Conservation (phyloP, 192 early-diverging fungal species). For the Coemansia sp. region DNA sequence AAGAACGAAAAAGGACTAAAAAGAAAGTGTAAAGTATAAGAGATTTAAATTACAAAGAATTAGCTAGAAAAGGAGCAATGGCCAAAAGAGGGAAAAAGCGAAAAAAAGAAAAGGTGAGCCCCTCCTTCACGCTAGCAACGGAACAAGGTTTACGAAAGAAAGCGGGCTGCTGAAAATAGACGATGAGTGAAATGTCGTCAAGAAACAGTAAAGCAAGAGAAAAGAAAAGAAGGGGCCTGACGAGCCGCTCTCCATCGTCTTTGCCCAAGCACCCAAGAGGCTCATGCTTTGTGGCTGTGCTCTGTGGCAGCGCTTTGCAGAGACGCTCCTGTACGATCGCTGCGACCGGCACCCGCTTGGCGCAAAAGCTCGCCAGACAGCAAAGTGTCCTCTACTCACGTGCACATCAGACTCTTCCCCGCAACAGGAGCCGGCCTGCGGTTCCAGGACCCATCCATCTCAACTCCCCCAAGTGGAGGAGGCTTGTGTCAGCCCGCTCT, state of each 20-base stretch:
- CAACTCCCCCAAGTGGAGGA: background rate
- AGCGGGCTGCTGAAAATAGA: background rate
- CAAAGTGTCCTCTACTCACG: background rate
- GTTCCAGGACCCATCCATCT: background rate
- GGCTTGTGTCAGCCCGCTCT: background rate
- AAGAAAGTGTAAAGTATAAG: constrained; percentile 9
- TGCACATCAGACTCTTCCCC: background rate
- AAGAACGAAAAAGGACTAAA: constrained; percentile 9
- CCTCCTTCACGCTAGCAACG: constrained; percentile 2
- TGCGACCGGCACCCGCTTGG: background rate
- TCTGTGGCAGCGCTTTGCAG: background rate
- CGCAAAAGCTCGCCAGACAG: background rate
- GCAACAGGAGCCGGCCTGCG: background rate
- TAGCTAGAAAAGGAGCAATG: background rate
- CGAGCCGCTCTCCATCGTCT: background rate
- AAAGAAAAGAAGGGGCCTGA: background rate
- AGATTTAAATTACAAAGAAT: constrained; percentile 19
- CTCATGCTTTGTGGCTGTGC: background rate
- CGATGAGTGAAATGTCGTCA: background rate
- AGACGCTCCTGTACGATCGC: background rate
- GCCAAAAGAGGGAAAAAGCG: constrained; percentile 2
- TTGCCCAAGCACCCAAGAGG: background rate
- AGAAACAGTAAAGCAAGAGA: background rate
- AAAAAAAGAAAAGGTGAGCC: constrained; percentile 10
- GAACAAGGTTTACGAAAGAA: background rate